Evolutionary conservation across 2,329 filamentous ascomycete species (phyloP).

Genomic region (Talaromyces islandicus): DNA sequence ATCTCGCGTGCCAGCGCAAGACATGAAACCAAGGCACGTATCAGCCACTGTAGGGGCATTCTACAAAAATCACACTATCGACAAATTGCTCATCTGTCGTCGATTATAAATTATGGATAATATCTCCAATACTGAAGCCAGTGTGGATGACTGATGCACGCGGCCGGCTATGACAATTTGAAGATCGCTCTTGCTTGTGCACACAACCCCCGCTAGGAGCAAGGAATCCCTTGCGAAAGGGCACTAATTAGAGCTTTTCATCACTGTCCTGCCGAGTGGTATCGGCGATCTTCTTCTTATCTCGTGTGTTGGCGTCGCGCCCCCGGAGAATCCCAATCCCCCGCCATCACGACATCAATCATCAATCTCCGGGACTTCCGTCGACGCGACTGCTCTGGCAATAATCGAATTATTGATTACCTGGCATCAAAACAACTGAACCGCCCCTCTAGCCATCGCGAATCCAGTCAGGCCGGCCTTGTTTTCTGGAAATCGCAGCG

Average conservation of each 20-base stretch:
- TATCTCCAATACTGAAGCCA: neutral
- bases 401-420: neutral
- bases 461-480: neutral
- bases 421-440: neutral
- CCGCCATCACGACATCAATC: neutral
- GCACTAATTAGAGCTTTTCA: neutral
- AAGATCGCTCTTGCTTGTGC: neutral
- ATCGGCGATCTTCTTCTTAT: neutral
- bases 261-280: neutral
- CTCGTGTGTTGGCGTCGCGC: neutral
- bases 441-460: neutral
- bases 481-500: neutral
- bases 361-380: neutral
- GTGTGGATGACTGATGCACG: neutral
- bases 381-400: neutral
- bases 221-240: neutral
- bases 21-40: neutral
- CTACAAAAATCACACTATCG: neutral
- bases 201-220: neutral
- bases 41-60: neutral
- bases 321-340: neutral
- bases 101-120: neutral
- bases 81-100: neutral
- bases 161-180: neutral
- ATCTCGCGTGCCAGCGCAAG: neutral